Base-by-base conservation (phyloP, 345 rosid genomes). In the Melaleuca alternifolia region DNA sequence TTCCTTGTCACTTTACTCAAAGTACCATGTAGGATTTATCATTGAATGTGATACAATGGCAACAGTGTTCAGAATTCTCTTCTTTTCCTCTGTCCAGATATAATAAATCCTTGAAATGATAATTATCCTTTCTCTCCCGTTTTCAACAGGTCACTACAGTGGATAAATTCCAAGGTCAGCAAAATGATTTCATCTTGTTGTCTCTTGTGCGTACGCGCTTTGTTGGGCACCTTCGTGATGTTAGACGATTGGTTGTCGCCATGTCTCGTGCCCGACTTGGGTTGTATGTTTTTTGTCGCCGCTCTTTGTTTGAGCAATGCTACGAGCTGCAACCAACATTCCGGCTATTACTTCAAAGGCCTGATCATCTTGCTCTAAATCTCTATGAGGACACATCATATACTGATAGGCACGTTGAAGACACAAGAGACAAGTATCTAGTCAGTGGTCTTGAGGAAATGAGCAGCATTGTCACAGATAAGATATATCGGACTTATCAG, bases 131-230 rank as follows among this genome's bases (percentile, higher is more conserved):
- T 71, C 24, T 71, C 48, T 33, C 48, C 4, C 2, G 3, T 18
- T 37, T 71, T 5, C 21, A 10, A 30, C 93, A 97, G 99, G 95
- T 97, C 82, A 89, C 99, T 6, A 97, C 99, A 5, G 99, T 97
- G 85, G 99, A 97, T 89, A 97, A 97, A 91, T 97, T 97, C 92
- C 99, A 97, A 93, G 99, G 99, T 56, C 99, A 97, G 88, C 99
- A 97, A 87, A 97, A 97, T 88, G 99, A 97, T 88, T 93, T 97
- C 84, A 94, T 96, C 48, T 93, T 97, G 93, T 93, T 97, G 50
- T 97, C 99, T 87, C 99, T 97, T 65, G 98, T 97, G 82, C 98
- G 98, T 13, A 94, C 98, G 82, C 99, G 98, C 85, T 97, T 95
- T 89, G 99, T 97, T 41, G 99, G 99, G 87, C 99, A 96, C 92